A percentile compares a stretch with the other conserved stretches of the same genome.
These are phyloP conservation scores for Nicotiana noctiflora DNA, from an alignment of 257 asterid species.

Conservation along the genomic window DNA sequence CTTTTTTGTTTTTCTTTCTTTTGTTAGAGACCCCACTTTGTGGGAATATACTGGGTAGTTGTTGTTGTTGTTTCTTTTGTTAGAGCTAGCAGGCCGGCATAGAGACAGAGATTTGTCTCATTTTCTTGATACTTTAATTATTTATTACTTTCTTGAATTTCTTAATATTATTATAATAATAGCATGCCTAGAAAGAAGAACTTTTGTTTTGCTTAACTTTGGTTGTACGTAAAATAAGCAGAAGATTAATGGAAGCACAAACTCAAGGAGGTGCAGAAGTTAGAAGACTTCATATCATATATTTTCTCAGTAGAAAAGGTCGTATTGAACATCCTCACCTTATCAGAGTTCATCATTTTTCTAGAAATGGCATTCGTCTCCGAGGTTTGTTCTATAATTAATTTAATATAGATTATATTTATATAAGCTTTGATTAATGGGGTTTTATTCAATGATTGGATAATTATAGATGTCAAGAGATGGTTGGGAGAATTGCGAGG, in stretches of 20 bases:
- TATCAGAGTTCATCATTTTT: slow-evolving; percentile 65
- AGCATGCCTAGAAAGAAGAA: slow-evolving; percentile 36
- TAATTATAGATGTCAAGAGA: slow-evolving; percentile 63
- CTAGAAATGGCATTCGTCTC: slow-evolving; percentile 63
- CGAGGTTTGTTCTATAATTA: slow-evolving; percentile 39
- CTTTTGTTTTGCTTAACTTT: slow-evolving; percentile 13
- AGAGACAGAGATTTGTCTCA: slow-evolving; percentile 31
- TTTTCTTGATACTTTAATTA: slow-evolving; percentile 30
- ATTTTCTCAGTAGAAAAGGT: slow-evolving; percentile 75
- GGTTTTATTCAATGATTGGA: background rate
- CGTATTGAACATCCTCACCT: slow-evolving; percentile 84
- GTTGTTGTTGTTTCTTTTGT: background rate
- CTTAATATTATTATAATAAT: slow-evolving; percentile 11
- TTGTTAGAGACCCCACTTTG: no score
- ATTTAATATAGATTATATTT: background rate
- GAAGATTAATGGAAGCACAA: slow-evolving; percentile 56
- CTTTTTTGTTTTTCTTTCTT: background rate
- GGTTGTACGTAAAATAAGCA: slow-evolving; percentile 18
- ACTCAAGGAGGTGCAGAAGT: slow-evolving; percentile 54
- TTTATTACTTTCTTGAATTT: slow-evolving; percentile 10
- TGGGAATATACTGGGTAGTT: no score
- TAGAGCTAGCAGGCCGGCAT: slow-evolving; percentile 51
- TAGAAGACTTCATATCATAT: slow-evolving; percentile 68
- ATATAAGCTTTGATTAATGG: background rate
- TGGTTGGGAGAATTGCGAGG: slow-evolving; percentile 88